Evolutionary conservation across 2,329 filamentous ascomycete genomes (phyloP), one percentile per base, ranked within the genome.

Genomic region (Colletotrichum liriopes): DNA sequence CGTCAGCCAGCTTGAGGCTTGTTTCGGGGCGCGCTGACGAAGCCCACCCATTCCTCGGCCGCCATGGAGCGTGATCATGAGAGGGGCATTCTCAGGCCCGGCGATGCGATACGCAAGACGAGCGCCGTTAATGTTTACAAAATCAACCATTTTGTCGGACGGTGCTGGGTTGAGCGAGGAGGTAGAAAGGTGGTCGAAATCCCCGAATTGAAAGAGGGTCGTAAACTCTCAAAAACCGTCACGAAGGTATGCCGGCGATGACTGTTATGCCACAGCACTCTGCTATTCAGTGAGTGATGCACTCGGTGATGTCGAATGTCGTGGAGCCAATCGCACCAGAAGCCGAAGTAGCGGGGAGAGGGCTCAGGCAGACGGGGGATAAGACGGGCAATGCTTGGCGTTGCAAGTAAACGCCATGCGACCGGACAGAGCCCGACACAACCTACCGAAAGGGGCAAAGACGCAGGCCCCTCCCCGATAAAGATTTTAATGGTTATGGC

Each of bases 31-130:
- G 14, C n/a, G 8, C 7, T 3, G 2, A 37, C 23, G 20, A 39
- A 9, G 67, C 75, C 49, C 64, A 79, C 79, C 81, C 62, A 83
- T 79, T 2, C 81, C 81, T 12, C 81, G 75, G 1, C 82, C 82
- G 11, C 82, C 81, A 59, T 83, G 81, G 5, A 83, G 76, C 0
- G 81, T 82, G 29, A 83, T 82, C 58, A 83, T 73, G 11, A 83
- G 74, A 12, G 80, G 81, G 2, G 77, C 79, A 32, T 77, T 47
- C 7, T 75, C 73, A 0, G 80, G 78, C 0, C 81, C 81, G 32
- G 73, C 71, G 2, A 82, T 55, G 5, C 75, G 76, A 47, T 82
- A 82, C 8, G 79, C 80, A 37, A 83, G 74, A 5, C 73, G 72
- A 12, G 81, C 81, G 2, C 78, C 78, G 61, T 83, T 82, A 56